phyloP scores from a whole-genome alignment of 129 eudicot genomes.

The Lactuca saligna region DNA sequence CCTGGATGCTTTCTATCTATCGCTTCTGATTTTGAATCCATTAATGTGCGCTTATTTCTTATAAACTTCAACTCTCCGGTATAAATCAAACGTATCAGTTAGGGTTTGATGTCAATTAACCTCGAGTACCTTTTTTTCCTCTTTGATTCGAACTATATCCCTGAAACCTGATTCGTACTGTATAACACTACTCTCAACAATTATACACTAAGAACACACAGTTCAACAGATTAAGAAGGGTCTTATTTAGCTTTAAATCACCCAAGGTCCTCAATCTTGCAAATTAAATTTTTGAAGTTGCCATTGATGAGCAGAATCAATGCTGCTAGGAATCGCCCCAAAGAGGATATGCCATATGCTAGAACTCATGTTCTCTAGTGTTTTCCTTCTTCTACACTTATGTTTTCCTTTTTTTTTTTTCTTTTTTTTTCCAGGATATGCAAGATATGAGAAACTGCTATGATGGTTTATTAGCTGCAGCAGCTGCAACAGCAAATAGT shows the following conservation, averaged over 20 bases:
- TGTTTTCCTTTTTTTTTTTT: slow-evolving; percentile 15
- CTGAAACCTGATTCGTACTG: slow-evolving; percentile 24
- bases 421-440: slow-evolving; percentile 64
- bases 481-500: slow-evolving; percentile 91
- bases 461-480: slow-evolving; percentile 83
- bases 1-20: neutral
- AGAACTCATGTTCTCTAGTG: slow-evolving; percentile 13
- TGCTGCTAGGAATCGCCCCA: slow-evolving; percentile 10
- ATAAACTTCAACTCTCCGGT: neutral
- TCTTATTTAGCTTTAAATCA: slow-evolving; percentile 4
- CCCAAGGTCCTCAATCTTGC: neutral
- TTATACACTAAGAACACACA: neutral
- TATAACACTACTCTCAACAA: neutral
- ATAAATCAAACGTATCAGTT: slow-evolving; percentile 13
- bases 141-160: slow-evolving; percentile 7
- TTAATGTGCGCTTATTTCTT: neutral
- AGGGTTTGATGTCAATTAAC: slow-evolving; percentile 24
- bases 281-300: neutral
- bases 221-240: neutral
- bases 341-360: neutral
- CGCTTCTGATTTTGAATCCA: neutral
- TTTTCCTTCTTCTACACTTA: neutral
- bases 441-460: slow-evolving; percentile 84
- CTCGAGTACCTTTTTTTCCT: neutral
- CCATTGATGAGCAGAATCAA: slow-evolving; percentile 24